These are phyloP conservation scores for Chaetomium tenue DNA, from an alignment of 495 filamentous ascomycete genomes.

Conservation along the genomic window DNA sequence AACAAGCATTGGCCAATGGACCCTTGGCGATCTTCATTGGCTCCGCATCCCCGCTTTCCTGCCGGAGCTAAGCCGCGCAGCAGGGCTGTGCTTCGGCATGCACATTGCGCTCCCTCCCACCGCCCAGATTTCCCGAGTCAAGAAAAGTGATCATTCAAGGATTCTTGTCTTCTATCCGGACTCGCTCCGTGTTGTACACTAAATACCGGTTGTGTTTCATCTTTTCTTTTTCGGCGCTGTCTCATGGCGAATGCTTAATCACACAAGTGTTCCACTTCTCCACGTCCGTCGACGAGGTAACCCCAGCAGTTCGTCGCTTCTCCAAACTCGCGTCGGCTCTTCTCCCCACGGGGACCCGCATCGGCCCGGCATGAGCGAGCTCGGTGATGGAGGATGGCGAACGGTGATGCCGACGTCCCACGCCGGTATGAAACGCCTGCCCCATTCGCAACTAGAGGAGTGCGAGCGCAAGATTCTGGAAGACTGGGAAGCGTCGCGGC, in stretches of 20 bases:
- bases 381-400: slow-evolving; percentile 34
- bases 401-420: slow-evolving; percentile 37
- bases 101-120: not conserved
- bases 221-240: not conserved
- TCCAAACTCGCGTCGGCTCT: slow-evolving; percentile 9
- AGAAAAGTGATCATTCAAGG: slow-evolving; percentile 1
- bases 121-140: not conserved
- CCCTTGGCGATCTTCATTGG: not conserved
- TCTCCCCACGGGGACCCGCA: slow-evolving; percentile 18
- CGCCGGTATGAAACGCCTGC: slow-evolving; percentile 33
- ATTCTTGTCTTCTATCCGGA: not conserved
- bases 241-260: slow-evolving; percentile 1
- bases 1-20: slow-evolving; percentile 23
- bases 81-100: slow-evolving; percentile 24
- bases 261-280: not conserved
- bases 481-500: slow-evolving; percentile 35
- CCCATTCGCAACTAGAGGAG: slow-evolving; percentile 31
- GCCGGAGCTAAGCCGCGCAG: slow-evolving; percentile 18
- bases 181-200: not conserved
- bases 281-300: too few relatives aligned
- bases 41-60: slow-evolving; percentile 18
- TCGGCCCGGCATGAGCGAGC: slow-evolving; percentile 31
- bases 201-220: not conserved
- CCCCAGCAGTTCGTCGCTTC: slow-evolving; percentile 13
- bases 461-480: slow-evolving; percentile 34